Conservation (phyloP, 2,329 filamentous ascomycete species). For the Rugonectria rugulosa region DNA sequence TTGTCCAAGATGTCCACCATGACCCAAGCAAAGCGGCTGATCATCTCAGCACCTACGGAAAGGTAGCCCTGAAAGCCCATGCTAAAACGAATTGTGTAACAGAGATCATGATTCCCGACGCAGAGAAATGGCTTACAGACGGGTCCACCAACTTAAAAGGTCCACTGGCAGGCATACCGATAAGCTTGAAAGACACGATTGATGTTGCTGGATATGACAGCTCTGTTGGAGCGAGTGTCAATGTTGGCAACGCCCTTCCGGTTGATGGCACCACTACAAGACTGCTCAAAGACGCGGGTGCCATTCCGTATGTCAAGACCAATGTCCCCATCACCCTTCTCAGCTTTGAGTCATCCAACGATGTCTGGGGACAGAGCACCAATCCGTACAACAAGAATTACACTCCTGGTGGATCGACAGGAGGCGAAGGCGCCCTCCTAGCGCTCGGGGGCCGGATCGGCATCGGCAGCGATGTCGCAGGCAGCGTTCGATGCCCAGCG, state of each 20-base stretch:
- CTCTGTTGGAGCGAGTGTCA: conserved; percentile 79
- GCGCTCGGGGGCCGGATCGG: conserved; percentile 87
- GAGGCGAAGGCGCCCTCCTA: conserved; percentile 82
- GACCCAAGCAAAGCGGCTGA: conserved; percentile 70
- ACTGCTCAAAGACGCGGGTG: conserved; percentile 85
- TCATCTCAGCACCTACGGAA: conserved; percentile 85
- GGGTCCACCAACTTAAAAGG: conserved; percentile 75
- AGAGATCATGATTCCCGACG: conserved; percentile 81
- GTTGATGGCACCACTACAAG: conserved; percentile 77
- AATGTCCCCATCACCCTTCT: conserved; percentile 87
- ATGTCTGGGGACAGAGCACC: conserved; percentile 80
- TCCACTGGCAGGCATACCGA: conserved; percentile 84
- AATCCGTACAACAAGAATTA: conserved; percentile 88
- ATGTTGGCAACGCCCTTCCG: conserved; percentile 70
- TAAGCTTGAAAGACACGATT: conserved; percentile 84
- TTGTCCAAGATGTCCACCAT: conserved; percentile 81
- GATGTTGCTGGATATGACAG: conserved; percentile 84
- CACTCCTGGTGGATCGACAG: conserved; percentile 88
- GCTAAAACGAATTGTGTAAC: conserved; percentile 89
- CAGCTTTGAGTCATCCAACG: conserved; percentile 81
- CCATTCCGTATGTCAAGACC: conserved; percentile 92
- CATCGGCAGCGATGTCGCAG: conserved; percentile 89
- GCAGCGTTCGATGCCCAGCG: conserved; percentile 85
- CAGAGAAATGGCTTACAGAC: conserved; percentile 73
- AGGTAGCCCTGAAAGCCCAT: conserved; percentile 84